Conservation (phyloP, 768 basidiomycete species). For the Naganishia randhawae region DNA sequence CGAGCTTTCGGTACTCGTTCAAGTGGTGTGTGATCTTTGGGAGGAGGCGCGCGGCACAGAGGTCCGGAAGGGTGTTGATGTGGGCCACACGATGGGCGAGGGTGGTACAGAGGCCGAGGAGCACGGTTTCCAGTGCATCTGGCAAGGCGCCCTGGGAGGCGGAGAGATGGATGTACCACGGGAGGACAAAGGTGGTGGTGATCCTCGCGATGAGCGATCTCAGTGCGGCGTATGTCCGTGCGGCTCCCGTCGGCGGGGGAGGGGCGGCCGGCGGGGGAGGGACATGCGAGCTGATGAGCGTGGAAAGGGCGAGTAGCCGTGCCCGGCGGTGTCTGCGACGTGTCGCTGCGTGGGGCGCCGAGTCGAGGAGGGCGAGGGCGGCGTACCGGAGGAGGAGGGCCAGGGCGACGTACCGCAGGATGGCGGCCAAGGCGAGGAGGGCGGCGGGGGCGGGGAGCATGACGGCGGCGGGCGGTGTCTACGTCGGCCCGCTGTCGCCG, state of each 20-base stretch:
- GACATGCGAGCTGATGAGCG: neutral
- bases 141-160: conserved; percentile 86
- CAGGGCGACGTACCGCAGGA: neutral
- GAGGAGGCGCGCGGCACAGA: conserved; percentile 76
- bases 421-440: neutral
- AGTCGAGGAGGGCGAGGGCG: neutral
- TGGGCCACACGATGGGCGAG: conserved; percentile 59
- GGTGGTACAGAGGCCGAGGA: conserved; percentile 65
- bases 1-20: conserved; percentile 84
- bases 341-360: neutral
- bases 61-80: conserved; percentile 69
- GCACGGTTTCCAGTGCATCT: conserved; percentile 68
- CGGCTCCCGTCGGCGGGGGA: neutral
- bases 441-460: neutral
- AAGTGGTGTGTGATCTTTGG: conserved; percentile 87
- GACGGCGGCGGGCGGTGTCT: too few relatives aligned
- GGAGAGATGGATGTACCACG: conserved; percentile 85
- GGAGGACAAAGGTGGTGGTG: conserved; percentile 68
- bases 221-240: neutral
- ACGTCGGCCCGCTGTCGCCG: too few relatives aligned
- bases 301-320: neutral
- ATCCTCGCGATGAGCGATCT: neutral
- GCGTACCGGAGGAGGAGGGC: neutral
- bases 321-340: neutral
- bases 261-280: neutral